phyloP scores from a whole-genome alignment of 192 early-diverging fungal species.

The Entomortierella lignicola region DNA sequence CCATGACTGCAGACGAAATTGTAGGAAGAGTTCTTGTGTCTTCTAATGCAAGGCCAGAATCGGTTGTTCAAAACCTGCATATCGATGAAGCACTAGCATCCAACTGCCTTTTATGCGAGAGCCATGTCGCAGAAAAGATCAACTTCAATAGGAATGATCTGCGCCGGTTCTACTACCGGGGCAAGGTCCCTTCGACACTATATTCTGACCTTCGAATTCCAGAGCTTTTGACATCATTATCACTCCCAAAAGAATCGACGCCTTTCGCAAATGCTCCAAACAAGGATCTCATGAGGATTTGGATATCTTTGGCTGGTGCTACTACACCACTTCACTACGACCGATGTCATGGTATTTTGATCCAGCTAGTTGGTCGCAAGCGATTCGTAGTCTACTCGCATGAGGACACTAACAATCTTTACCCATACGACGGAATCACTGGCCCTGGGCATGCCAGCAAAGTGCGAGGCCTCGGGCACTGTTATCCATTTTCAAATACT shows the following conservation, averaged over 20 bases:
- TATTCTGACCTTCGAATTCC: constrained; percentile 32
- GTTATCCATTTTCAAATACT: constrained; percentile 19
- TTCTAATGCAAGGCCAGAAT: not conserved
- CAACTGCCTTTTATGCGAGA: constrained; percentile 18
- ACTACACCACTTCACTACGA: constrained; percentile 67
- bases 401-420: constrained; percentile 55
- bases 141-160: not conserved
- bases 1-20: constrained; percentile 39
- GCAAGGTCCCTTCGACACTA: constrained; percentile 30
- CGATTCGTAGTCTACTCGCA: constrained; percentile 59
- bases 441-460: constrained; percentile 62
- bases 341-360: constrained; percentile 61
- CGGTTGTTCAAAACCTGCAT: not conserved
- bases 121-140: not conserved
- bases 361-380: constrained; percentile 60
- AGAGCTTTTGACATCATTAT: constrained; percentile 12
- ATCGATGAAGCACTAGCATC: not conserved
- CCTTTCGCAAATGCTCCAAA: constrained; percentile 28
- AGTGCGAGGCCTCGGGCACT: constrained; percentile 49
- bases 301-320: constrained; percentile 56
- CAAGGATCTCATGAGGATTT: constrained; percentile 55
- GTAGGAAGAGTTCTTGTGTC: constrained; percentile 13
- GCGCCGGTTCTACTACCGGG: constrained; percentile 49
- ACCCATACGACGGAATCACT: constrained; percentile 57
- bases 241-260: constrained; percentile 16